Base-by-base conservation (phyloP, 129 eudicot species). In the Chrysanthemum seticuspe region DNA sequence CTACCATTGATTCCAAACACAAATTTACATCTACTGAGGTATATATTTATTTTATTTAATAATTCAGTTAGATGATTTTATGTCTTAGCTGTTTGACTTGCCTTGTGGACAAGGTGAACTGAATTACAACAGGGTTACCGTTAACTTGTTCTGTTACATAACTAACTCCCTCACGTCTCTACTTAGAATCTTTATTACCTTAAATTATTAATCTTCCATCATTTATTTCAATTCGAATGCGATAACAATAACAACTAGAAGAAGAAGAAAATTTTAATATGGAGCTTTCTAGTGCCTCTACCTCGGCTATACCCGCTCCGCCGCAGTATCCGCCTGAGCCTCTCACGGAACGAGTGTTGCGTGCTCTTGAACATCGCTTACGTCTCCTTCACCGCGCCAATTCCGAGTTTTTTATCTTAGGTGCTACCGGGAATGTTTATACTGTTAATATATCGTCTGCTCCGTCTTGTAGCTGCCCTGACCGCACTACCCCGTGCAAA, bases 341-440 rank as follows among this genome's bases (percentile, higher is more conserved):
- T 29, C 67, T 87, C 49, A 78, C 88, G 0, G 97, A 93, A 36
- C 90, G 98, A 12, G 77, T 81, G 9, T 62, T 79, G 63, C 88
- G 96, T 0, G 96, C 98, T 9, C 76, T 85, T 14, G 76, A 74
- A 71, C 96, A 90, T 81, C 87, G 75, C 36, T 87, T 93, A 62
- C 86, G 83, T 57, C 98, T 93, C 78, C 89, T 93, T 77, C 95
- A 93, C 90, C 95, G 92, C 65, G 66, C 86, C 11, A 86, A 81
- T 71, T 71, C 95, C 70, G 79, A 55, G 27, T 93, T 93, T 85
- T 88, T 79, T 67, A 36, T 93, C 47, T 59, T 93, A n/a, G 98
- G 98, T 5, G 89, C 98, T 15, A 89, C 98, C 18, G 95, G 90
- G 9, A 93, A 93, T 66, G 98, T 93, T 63, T 93, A 93, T 86